A percentile compares a stretch with the other conserved stretches of the same genome.
phyloP scores from a whole-genome alignment of 2,329 filamentous ascomycete species.

The Capronia americana region DNA sequence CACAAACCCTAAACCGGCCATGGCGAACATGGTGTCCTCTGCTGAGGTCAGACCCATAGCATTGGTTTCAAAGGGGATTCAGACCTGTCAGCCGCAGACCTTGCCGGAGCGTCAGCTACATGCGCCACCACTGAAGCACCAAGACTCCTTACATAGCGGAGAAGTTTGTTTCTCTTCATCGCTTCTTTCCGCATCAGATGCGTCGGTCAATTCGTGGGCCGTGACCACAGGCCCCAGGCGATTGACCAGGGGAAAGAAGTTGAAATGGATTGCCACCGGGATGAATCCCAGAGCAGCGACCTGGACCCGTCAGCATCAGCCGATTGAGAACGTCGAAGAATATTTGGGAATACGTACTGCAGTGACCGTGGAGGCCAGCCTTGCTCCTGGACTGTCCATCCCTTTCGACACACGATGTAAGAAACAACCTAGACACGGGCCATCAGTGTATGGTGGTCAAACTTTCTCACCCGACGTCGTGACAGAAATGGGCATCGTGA shows the following conservation, averaged over 20 bases:
- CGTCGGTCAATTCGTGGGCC: conserved; percentile 41
- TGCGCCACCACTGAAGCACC: too few species aligned
- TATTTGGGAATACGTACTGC: conserved; percentile 34
- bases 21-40: conserved; percentile 49
- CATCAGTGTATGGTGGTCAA: not conserved
- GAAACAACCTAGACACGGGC: not conserved
- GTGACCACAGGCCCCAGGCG: conserved; percentile 40
- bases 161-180: conserved; percentile 33
- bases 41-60: conserved; percentile 20
- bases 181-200: conserved; percentile 36
- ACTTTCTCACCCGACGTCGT: not conserved
- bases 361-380: conserved; percentile 42
- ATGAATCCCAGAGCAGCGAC: conserved; percentile 47
- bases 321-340: not conserved
- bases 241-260: conserved; percentile 44
- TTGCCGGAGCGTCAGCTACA: conserved; percentile 22
- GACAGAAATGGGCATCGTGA: not conserved
- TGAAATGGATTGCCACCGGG: conserved; percentile 47
- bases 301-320: conserved; percentile 32
- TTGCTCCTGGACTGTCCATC: conserved; percentile 39
- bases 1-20: conserved; percentile 47
- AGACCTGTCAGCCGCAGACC: conserved; percentile 40
- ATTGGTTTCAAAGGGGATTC: conserved; percentile 14
- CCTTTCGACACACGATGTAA: not conserved
- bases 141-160: conserved; percentile 39